Evolutionary conservation across 2,329 filamentous ascomycete species (phyloP).

Genomic region (Neodidymelliopsis sp.): DNA sequence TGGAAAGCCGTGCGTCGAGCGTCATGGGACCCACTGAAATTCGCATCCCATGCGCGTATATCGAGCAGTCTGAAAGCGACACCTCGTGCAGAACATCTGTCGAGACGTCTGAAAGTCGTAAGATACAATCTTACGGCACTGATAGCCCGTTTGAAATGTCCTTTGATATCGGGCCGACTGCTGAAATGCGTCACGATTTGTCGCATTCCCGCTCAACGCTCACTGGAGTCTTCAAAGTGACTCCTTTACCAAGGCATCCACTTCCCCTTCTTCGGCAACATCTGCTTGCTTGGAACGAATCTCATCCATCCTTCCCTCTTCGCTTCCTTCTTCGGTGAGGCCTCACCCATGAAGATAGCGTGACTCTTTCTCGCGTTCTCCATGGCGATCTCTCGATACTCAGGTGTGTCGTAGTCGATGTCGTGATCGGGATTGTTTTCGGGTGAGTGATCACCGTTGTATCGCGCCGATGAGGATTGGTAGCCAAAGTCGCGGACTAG

Average conservation of each 20-base stretch:
- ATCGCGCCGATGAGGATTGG: conserved; percentile 30
- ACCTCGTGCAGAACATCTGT: background rate
- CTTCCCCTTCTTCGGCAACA: conserved; percentile 16
- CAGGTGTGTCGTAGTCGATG: conserved; percentile 31
- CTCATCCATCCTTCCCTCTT: conserved; percentile 30
- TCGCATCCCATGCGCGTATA: conserved; percentile 4
- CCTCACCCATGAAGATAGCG: conserved; percentile 31
- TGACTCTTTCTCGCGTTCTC: conserved; percentile 35
- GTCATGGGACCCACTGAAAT: conserved; percentile 13
- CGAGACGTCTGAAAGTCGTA: background rate
- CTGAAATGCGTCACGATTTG: background rate
- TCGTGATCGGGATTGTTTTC: conserved; percentile 37
- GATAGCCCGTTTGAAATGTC: background rate
- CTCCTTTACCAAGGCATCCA: conserved; percentile 17
- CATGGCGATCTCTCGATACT: conserved; percentile 30
- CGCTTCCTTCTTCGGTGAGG: conserved; percentile 20
- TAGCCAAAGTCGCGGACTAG: conserved; percentile 37
- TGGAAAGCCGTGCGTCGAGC: background rate
- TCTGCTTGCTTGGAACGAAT: conserved; percentile 24
- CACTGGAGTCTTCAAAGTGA: too few species aligned
- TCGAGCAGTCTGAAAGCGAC: background rate
- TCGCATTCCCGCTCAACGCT: background rate
- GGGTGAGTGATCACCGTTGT: conserved; percentile 36
- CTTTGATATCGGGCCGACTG: background rate
- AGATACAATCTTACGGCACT: background rate